Percentiles rank a stretch among this genome's conserved stretches.
phyloP scores from a whole-genome alignment of 1,284 basidiomycete species.

The Cutaneotrichosporon cyanovorans region DNA sequence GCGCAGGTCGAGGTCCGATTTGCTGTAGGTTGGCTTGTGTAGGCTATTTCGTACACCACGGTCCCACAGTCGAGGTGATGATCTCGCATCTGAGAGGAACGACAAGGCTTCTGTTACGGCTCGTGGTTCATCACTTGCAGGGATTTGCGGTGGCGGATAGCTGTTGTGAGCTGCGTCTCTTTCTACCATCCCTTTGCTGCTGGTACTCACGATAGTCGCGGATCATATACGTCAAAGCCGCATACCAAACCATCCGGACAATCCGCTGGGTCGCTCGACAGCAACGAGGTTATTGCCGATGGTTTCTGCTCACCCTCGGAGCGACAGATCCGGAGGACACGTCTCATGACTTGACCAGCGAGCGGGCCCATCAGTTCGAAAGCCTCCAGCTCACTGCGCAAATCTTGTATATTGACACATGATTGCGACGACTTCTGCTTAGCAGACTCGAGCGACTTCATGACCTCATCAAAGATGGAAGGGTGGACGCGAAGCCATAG shows the following conservation, averaged over 20 bases:
- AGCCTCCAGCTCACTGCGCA: conserved; percentile 62
- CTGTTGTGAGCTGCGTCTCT: conserved; percentile 5
- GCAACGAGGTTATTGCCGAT: conserved; percentile 61
- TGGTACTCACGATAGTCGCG: conserved; percentile 43
- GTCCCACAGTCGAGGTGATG: conserved; percentile 78
- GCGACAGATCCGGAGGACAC: conserved; percentile 57
- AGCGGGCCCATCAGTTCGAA: conserved; percentile 83
- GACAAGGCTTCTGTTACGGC: too few relatives aligned
- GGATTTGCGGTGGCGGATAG: conserved; percentile 24
- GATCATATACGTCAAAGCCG: conserved; percentile 72
- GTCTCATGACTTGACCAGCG: conserved; percentile 66
- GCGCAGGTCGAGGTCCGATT: conserved; percentile 73
- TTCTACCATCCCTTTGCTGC: too few relatives aligned
- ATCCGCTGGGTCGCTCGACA: conserved; percentile 56
- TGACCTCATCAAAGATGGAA: conserved; percentile 55
- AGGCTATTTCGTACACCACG: conserved; percentile 51
- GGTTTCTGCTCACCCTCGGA: conserved; percentile 56
- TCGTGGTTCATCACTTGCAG: too few relatives aligned
- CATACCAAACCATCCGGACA: conserved; percentile 65
- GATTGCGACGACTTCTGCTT: neutral
- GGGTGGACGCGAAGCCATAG: conserved; percentile 77
- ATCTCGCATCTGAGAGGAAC: too few relatives aligned
- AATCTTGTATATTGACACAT: conserved; percentile 58
- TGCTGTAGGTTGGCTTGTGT: conserved; percentile 62
- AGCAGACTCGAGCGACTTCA: conserved; percentile 20